Conservation (phyloP, 2,329 filamentous ascomycete species). For the Fusarium temperatum region DNA sequence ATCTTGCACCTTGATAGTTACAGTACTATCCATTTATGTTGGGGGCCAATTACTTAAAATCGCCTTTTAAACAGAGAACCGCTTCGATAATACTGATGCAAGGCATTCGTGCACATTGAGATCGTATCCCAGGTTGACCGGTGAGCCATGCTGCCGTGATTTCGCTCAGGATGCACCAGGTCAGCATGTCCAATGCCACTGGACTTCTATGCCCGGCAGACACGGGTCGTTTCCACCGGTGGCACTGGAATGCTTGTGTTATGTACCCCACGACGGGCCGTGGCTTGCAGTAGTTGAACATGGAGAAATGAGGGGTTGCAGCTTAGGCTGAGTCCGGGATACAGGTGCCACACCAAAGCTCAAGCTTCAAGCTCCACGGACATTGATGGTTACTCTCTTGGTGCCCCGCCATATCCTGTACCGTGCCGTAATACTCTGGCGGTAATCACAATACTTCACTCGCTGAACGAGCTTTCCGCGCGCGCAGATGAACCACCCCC, state of each 20-base stretch:
- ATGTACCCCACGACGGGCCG: conserved; percentile 24
- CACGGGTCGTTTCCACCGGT: neutral
- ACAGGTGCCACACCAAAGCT: neutral
- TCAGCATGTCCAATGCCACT: neutral
- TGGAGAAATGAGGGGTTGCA: conserved; percentile 42
- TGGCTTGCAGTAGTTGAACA: conserved; percentile 42
- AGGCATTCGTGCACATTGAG: neutral
- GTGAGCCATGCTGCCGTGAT: neutral
- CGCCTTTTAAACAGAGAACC: neutral
- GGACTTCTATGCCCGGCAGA: neutral
- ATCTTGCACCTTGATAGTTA: conserved; percentile 7
- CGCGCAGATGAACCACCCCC: conserved; percentile 16
- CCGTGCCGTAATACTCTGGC: neutral
- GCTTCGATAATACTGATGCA: neutral
- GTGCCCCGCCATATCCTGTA: conserved; percentile 13
- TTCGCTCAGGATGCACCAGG: neutral
- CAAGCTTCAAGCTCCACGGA: neutral
- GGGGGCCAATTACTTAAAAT: neutral
- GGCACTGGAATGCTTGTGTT: conserved; percentile 8
- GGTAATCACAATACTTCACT: neutral
- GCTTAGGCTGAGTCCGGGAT: conserved; percentile 11
- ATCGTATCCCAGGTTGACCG: neutral
- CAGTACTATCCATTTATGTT: neutral
- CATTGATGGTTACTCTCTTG: conserved; percentile 15
- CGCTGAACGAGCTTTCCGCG: neutral